Percentiles rank a stretch among this genome's conserved stretches.
Conservation (phyloP, 2,329 filamentous ascomycete genomes). For the Hymenoscyphus scutula region DNA sequence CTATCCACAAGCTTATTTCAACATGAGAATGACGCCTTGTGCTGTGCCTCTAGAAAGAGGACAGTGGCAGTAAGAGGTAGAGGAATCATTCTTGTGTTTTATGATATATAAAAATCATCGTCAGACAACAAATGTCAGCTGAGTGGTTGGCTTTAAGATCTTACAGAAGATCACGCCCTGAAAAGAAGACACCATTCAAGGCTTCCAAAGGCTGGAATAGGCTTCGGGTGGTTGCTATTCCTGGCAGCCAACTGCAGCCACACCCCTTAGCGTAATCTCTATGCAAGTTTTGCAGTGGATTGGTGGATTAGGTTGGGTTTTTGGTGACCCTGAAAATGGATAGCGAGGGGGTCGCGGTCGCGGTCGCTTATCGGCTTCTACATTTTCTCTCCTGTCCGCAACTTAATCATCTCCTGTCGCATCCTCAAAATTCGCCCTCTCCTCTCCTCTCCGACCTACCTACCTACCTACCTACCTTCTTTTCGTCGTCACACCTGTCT, state of each 20-base stretch:
- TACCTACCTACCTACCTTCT: neutral
- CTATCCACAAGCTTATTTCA: neutral
- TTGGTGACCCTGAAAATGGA: neutral
- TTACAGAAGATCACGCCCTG: neutral
- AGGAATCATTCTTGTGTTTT: neutral
- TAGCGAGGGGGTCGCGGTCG: neutral
- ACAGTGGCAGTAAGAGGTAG: neutral
- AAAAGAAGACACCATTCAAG: neutral
- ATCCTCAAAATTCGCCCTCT: neutral
- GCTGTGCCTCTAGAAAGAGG: neutral
- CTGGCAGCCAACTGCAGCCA: neutral
- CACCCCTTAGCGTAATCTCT: neutral
- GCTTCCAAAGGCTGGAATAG: neutral
- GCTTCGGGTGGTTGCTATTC: neutral
- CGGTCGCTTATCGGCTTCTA: neutral
- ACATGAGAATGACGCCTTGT: neutral
- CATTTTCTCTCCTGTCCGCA: neutral
- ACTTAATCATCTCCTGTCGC: neutral
- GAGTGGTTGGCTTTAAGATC: neutral
- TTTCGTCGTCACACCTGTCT: conserved; percentile 1
- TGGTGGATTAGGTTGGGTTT: neutral
- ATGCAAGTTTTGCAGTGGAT: neutral
- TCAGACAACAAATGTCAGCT: neutral
- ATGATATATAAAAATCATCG: neutral
- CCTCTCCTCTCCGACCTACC: too few relatives aligned